Base-by-base conservation (phyloP, 139 green algal genomes). In the Gonium pectorale region DNA sequence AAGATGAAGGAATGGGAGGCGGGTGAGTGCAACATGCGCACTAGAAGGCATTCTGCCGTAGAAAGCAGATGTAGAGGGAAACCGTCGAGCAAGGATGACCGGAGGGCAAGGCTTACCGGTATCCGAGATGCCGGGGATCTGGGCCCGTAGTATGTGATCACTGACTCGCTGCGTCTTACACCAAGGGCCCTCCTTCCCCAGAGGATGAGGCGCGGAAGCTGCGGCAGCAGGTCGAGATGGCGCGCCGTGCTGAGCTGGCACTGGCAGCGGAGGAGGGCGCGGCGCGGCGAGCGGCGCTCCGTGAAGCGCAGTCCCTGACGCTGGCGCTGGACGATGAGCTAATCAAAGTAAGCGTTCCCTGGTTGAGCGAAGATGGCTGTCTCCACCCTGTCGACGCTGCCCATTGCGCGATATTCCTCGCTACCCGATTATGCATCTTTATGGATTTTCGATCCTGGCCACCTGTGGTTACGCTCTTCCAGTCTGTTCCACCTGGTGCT, bases 301-400 rank as follows among this genome's bases (percentile, higher is more conserved):
- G 69, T 21, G 77, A 91, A 71, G 60, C 87, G 26, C 81, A 91
- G 33, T 43, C 73, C 7, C 40, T 83, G 35, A 71, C 85, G 52
- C 67, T 93, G 52, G 41, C 77, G 67, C 38, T 75, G 1, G 80
- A 90, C 60, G 67, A 93, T 33, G 56, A 89, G 56, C 49, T 91
- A 27, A 35, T 70, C 22, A 84, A 90, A 83, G 89, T 89, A n/a
- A 49, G 83, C 0, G 24, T 4, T 1, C 46, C 24, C 27, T 22
- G 31, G 46, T 29, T 26, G 13, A 13, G 49, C 49, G 17, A 56
- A 17, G 13, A 56, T 56, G 49, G 13, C 13, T 56, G 49, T 56
- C 49, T 56, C 17, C 49, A 17, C 49, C 13, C 17, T 56, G 13
- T 13, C 49, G 13, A 56, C 49, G 13, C 13, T 56, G 13, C 17